Evolutionary conservation across 805 yeast species (phyloP), one percentile per base, ranked within the genome.

Genomic region (Sugiyamaella americana): DNA sequence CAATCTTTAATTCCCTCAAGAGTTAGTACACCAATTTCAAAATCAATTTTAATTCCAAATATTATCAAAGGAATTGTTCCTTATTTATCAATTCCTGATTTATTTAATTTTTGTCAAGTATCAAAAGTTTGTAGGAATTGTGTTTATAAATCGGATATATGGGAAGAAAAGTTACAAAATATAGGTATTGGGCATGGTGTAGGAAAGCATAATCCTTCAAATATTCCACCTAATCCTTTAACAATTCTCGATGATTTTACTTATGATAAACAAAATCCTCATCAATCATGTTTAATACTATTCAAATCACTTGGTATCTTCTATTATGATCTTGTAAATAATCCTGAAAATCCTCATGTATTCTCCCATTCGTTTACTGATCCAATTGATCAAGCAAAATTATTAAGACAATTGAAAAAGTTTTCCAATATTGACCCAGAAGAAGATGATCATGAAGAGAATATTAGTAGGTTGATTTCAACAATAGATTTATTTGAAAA

Each of bases 401-500:
- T 75, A 2, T 58, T 78, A 30, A 58, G 61, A 17, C 71, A 71
- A 44, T 61, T 78, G 11, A 55, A 65, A 47, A 58, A 59, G 37
- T 75, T 68, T 57, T 68, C 73, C 21, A 56, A 56, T 59, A 52
- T 61, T 58, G 56, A 66, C 51, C 37, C 58, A 62, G 13, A 56
- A 65, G 55, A 58, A 48, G 47, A 46, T 51, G 41, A 66, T 56
- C 50, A 67, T 59, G 54, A 71, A 59, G 56, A 73, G 8, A 60
- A 61, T 36, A 36, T 58, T 6, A 60, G 55, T 24, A 49, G 77
- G 49, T 63, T 83, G 40, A 73, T 71, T 32, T 71, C 83, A 2
- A 68, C 81, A 10, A 61, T 79, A 34, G 91, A 83, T 56, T 68
- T 85, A 17, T 85, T 87, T 58, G 82, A 83, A 36, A 82, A 75